A percentile compares a stretch with the other conserved stretches of the same genome.
Evolutionary conservation across 768 basidiomycete genomes (phyloP).

Genomic region (Termitomyces sp.): DNA sequence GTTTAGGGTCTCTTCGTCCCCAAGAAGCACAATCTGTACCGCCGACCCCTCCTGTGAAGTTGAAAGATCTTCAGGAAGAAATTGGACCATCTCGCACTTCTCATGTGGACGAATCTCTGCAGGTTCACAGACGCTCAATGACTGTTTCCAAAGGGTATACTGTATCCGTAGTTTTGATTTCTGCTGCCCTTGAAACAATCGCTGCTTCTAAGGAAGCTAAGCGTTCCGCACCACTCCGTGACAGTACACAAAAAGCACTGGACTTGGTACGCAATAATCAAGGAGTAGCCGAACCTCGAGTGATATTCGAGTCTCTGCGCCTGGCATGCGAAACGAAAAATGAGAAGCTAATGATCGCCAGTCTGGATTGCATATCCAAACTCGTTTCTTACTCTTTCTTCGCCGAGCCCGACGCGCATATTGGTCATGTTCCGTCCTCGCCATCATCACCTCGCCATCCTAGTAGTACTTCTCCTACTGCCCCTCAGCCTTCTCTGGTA

Average conservation of each 20-base stretch:
- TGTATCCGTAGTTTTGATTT: conserved; percentile 76
- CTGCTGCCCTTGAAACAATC: conserved; percentile 83
- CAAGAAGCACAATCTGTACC: conserved; percentile 2
- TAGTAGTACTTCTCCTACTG: conserved; percentile 30
- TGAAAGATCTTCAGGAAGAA: conserved; percentile 1
- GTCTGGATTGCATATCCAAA: conserved; percentile 96
- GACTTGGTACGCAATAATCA: conserved; percentile 75
- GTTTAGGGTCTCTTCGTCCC: background rate
- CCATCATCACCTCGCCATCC: conserved; percentile 65
- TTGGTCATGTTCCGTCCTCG: conserved; percentile 57
- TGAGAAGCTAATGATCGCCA: conserved; percentile 94
- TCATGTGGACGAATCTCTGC: conserved; percentile 4
- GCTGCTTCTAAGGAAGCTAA: conserved; percentile 86
- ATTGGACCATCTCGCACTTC: background rate
- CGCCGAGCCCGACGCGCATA: conserved; percentile 50
- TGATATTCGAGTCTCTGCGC: conserved; percentile 93
- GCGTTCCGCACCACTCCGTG: conserved; percentile 73
- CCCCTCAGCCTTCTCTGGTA: conserved; percentile 71
- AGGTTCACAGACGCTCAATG: conserved; percentile 47
- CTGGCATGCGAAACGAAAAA: conserved; percentile 93
- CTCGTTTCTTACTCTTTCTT: conserved; percentile 98
- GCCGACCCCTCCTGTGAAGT: conserved; percentile 14
- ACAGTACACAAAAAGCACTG: conserved; percentile 75
- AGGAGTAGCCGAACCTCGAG: conserved; percentile 72
- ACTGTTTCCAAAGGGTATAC: conserved; percentile 65